A percentile compares a stretch with the other conserved stretches of the same genome.
Evolutionary conservation across 495 filamentous ascomycete genomes (phyloP).

Genomic region (Amphirosellinia nigrospora): DNA sequence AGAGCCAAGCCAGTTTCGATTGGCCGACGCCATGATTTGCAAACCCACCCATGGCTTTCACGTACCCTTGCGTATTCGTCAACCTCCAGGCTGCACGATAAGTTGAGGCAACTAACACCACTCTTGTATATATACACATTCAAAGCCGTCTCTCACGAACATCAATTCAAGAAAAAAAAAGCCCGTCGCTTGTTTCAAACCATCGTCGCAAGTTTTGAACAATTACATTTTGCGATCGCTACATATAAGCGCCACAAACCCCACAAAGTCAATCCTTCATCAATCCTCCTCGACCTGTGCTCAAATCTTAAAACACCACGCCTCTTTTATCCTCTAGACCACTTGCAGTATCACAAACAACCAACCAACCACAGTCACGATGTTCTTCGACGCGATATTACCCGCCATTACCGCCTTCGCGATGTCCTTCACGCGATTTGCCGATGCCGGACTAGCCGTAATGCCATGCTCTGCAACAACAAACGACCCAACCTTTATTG

Average conservation of each 20-base stretch:
- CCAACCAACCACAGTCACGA: constrained; percentile 15
- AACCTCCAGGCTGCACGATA: constrained; percentile 18
- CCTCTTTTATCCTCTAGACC: not conserved
- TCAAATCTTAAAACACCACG: constrained; percentile 5
- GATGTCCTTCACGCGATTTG: constrained; percentile 21
- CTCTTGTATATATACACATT: constrained; percentile 1
- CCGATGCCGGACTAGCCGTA: constrained; percentile 16
- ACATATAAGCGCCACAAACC: not conserved
- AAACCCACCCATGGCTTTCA: not conserved
- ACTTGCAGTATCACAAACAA: too few relatives aligned
- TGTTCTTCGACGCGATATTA: constrained; percentile 25
- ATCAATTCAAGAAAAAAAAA: not conserved
- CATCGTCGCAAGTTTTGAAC: not conserved
- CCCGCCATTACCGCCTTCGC: constrained; percentile 21
- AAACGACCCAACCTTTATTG: constrained; percentile 4
- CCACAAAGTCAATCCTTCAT: constrained; percentile 10
- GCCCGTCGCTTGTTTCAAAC: not conserved
- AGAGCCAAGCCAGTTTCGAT: constrained; percentile 10
- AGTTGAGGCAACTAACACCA: not conserved
- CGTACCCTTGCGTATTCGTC: constrained; percentile 3
- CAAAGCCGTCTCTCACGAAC: not conserved
- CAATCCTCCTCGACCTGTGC: not conserved
- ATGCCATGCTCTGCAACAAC: constrained; percentile 17
- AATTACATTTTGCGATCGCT: not conserved
- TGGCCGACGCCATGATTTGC: constrained; percentile 13